Evolutionary conservation across 2,329 filamentous ascomycete species (phyloP).

Genomic region (Colletotrichum magnum): DNA sequence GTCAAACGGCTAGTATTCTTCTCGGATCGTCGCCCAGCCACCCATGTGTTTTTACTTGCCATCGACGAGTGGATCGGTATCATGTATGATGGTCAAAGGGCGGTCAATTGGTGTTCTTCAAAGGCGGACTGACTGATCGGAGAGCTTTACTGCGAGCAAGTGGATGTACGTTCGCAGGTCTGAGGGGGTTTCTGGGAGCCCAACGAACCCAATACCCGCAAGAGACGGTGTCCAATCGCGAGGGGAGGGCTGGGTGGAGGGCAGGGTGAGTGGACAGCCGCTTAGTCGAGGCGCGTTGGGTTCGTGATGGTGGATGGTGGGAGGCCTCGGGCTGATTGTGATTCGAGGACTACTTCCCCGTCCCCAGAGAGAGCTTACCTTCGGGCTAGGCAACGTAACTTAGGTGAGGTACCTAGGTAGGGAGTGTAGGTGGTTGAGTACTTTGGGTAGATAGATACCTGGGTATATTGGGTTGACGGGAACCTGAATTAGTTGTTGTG

Average conservation of each 20-base stretch:
- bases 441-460: too few species aligned
- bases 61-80: conserved; percentile 16
- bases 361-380: neutral
- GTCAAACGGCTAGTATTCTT: neutral
- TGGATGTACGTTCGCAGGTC: conserved; percentile 33
- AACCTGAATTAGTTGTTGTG: too few species aligned
- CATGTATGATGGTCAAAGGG: conserved; percentile 27
- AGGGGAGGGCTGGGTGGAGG: conserved; percentile 22
- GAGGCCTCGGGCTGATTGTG: conserved; percentile 18
- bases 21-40: conserved; percentile 20
- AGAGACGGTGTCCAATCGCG: conserved; percentile 21
- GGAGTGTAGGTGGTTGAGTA: too few species aligned
- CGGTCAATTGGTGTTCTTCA: conserved; percentile 33
- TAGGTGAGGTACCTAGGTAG: too few species aligned
- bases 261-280: conserved; percentile 16
- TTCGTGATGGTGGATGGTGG: conserved; percentile 35
- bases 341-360: too few species aligned
- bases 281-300: conserved; percentile 13
- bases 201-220: conserved; percentile 37
- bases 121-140: conserved; percentile 5
- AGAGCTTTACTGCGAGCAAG: conserved; percentile 25
- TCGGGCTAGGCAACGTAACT: neutral
- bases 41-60: conserved; percentile 4
- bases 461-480: neutral
- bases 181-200: conserved; percentile 26